Evolutionary conservation across 495 filamentous ascomycete species (phyloP).

Genomic region (Hypoxylon intermedium): DNA sequence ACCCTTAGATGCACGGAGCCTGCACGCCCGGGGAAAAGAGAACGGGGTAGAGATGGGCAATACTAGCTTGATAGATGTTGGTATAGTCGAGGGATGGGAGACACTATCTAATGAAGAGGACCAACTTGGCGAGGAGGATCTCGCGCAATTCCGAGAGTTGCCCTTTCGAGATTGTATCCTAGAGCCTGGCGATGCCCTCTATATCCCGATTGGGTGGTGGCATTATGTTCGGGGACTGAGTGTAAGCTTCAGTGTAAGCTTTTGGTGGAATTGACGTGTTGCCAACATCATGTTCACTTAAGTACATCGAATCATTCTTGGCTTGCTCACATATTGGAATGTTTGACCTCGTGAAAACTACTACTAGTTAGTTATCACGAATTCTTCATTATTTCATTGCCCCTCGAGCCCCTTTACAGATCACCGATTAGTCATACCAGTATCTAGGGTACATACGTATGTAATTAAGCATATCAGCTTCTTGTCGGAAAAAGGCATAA

Average conservation of each 20-base stretch:
- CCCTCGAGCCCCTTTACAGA: too few relatives aligned
- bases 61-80: slow-evolving; percentile 79
- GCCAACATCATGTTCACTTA: not conserved
- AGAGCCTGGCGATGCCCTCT: slow-evolving; percentile 81
- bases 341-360: too few relatives aligned
- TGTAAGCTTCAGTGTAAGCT: slow-evolving; percentile 93
- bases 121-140: slow-evolving; percentile 11
- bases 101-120: slow-evolving; percentile 10
- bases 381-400: too few relatives aligned
- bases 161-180: slow-evolving; percentile 81
- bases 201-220: slow-evolving; percentile 97
- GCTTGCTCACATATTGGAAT: too few relatives aligned
- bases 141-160: slow-evolving; percentile 60
- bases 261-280: slow-evolving; percentile 84
- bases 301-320: not conserved
- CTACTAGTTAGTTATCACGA: too few relatives aligned
- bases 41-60: slow-evolving; percentile 91
- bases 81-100: slow-evolving; percentile 64
- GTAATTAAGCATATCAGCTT: slow-evolving; percentile 2
- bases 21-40: slow-evolving; percentile 72
- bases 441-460: too few relatives aligned
- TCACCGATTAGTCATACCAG: not conserved
- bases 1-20: slow-evolving; percentile 61
- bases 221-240: slow-evolving; percentile 91
- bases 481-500: slow-evolving; percentile 1